Evolutionary conservation across 208 protist species (phyloP).

Genomic region (Phytomonas francai): DNA sequence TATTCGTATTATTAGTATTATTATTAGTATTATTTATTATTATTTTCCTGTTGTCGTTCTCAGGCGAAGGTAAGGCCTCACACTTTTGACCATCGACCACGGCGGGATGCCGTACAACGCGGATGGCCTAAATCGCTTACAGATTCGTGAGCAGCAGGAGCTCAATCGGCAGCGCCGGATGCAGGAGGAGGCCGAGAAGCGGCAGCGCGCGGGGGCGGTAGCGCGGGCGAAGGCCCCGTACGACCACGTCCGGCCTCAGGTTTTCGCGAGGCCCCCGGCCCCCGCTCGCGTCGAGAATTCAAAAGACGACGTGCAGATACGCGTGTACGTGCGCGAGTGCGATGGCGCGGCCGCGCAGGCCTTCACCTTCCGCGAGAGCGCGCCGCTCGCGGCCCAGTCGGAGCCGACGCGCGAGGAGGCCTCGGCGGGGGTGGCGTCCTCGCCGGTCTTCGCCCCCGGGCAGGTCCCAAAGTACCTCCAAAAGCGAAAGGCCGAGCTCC

Average conservation of each 20-base stretch:
- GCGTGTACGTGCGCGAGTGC: slow-evolving; percentile 82
- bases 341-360: slow-evolving; percentile 36
- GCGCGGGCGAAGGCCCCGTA: slow-evolving; percentile 50
- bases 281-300: slow-evolving; percentile 2
- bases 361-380: slow-evolving; percentile 49
- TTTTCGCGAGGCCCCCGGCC: slow-evolving; percentile 24
- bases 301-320: slow-evolving; percentile 60
- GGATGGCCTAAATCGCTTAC: slow-evolving; percentile 57
- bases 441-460: slow-evolving; percentile 16
- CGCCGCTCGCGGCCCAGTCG: neutral
- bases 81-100: neutral
- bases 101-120: slow-evolving; percentile 45
- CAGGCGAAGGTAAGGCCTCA: neutral
- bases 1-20: slow-evolving; percentile 21
- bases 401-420: neutral
- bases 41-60: slow-evolving; percentile 7
- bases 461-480: slow-evolving; percentile 67
- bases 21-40: slow-evolving; percentile 19
- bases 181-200: slow-evolving; percentile 34
- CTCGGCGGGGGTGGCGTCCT: neutral
- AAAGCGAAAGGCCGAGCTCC: slow-evolving; percentile 77
- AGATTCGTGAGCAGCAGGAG: slow-evolving; percentile 81
- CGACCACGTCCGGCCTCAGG: slow-evolving; percentile 49
- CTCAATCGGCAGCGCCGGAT: slow-evolving; percentile 57
- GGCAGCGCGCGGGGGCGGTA: slow-evolving; percentile 22